Evolutionary conservation across 2,329 filamentous ascomycete species (phyloP).

Genomic region (Cytospora mali): DNA sequence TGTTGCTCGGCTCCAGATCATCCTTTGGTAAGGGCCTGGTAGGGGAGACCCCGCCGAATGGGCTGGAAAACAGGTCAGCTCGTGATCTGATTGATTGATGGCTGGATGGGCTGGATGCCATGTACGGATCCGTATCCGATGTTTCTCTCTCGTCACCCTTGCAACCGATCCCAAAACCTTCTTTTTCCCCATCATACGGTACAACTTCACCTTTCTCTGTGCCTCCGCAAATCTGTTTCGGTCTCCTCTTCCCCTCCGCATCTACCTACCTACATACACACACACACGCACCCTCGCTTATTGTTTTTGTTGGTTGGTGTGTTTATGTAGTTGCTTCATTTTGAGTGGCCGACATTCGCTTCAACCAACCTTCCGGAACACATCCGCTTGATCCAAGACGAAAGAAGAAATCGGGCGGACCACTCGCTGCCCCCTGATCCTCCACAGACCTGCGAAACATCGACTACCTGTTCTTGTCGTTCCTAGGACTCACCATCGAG

Average conservation of each 20-base stretch:
- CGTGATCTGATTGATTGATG: too few species aligned
- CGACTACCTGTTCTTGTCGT: background rate
- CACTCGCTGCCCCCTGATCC: slow-evolving; percentile 10
- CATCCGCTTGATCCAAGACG: background rate
- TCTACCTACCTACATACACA: too few species aligned
- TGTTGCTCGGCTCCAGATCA: background rate
- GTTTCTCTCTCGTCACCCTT: slow-evolving; percentile 19
- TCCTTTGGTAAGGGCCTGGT: too few species aligned
- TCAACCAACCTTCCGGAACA: slow-evolving; percentile 3
- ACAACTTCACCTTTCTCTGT: slow-evolving; percentile 1
- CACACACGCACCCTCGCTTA: slow-evolving; percentile 21
- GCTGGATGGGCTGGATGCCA: background rate
- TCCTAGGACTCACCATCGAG: slow-evolving; percentile 10
- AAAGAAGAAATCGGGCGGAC: background rate
- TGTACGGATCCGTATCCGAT: slow-evolving; percentile 14
- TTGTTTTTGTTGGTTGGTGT: slow-evolving; percentile 6
- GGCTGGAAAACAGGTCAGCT: too few species aligned
- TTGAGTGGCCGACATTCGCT: slow-evolving; percentile 16
- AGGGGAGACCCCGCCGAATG: too few species aligned
- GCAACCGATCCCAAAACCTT: slow-evolving; percentile 26
- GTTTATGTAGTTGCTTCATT: slow-evolving; percentile 7
- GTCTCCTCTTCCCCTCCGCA: slow-evolving; percentile 10
- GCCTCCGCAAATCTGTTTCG: slow-evolving; percentile 10
- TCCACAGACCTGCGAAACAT: slow-evolving; percentile 13
- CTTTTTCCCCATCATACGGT: slow-evolving; percentile 4